These are phyloP conservation scores for Ambrosia artemisiifolia DNA, from an alignment of 129 eudicot species.

Conservation along the genomic window DNA sequence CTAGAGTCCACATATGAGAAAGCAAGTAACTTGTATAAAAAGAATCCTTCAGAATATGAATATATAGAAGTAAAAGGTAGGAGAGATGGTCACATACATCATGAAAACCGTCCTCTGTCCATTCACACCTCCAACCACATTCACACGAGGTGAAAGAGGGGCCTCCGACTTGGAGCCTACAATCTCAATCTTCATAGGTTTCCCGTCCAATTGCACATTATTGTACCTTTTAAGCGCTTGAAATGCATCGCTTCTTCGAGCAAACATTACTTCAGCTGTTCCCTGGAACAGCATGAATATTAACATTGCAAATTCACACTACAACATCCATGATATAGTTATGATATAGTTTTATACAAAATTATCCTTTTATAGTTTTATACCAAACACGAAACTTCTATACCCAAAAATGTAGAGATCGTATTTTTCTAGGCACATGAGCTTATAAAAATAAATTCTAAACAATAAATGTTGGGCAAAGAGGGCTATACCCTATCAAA, in stretches of 20 bases:
- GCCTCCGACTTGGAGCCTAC: constrained; percentile 47
- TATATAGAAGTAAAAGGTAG: not conserved
- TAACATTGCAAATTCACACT: not conserved
- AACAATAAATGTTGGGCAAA: too few relatives aligned
- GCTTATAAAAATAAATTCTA: too few relatives aligned
- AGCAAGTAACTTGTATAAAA: not conserved
- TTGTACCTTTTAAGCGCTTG: constrained; percentile 75
- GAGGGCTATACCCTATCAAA: too few relatives aligned
- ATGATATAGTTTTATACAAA: too few relatives aligned
- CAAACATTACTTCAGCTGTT: constrained; percentile 80
- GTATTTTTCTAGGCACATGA: not conserved
- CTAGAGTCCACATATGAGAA: too few relatives aligned
- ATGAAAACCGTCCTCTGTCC: constrained; percentile 80
- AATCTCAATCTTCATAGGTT: constrained; percentile 88
- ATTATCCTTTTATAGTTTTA: not conserved
- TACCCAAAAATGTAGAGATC: not conserved
- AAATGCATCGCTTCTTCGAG: constrained; percentile 75
- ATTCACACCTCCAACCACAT: constrained; percentile 66
- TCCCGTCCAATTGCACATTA: constrained; percentile 82
- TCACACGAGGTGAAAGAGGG: constrained; percentile 75
- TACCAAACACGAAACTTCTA: not conserved
- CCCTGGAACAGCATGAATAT: constrained; percentile 46
- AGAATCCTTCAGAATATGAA: not conserved
- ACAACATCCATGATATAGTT: not conserved
- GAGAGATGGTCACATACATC: constrained; percentile 45